Base-by-base conservation (phyloP, 768 basidiomycete species). In the Suillus occidentalis region DNA sequence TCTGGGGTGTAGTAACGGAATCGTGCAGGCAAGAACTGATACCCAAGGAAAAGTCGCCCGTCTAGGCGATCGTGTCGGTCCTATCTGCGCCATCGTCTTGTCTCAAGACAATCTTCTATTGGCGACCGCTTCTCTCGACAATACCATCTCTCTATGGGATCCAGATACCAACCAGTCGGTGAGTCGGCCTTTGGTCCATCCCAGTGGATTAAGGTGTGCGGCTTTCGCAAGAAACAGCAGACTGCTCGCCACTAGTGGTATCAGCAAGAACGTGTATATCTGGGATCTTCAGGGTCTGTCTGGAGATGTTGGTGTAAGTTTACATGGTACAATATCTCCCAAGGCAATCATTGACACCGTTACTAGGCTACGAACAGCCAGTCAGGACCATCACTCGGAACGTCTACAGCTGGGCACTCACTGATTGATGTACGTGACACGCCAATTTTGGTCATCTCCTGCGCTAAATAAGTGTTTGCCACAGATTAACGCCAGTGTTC, bases 151-250 rank as follows among this genome's bases (percentile, higher is more conserved):
- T 16, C 22, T 58, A 12, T 58, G 37, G 37, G 22, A 58, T 39
- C 56, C 22, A 4, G 5, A 10, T 12, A 39, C 37, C 37, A 58
- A 58, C 39, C 25, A 28, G 18, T 28, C 25, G 28, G 18, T 40
- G 28, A 39, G 22, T 16, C 39, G 16, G 16, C 56, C 8, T 25
- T 18, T 58, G 16, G 7, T 10, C 7, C 56, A 25, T 58, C 22
- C 16, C 1, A 14, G 5, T 22, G 37, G 37, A 4, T 25, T 58
- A 9, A 58, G 56, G n/a, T 58, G 56, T 14, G 56, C 39, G 1
- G 57, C 57, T 18, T 28, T 58, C 39, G 39, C 39, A 58, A 58
- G 57, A 58, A 58, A 58, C 18, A 39, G 25, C 39, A 20, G 39
- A 28, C 25, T 28, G 57, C 18, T 58, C 25, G 57, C 39, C 6